Conservation (phyloP, 768 basidiomycete genomes). For the Coprinellus aureogranulatus region DNA sequence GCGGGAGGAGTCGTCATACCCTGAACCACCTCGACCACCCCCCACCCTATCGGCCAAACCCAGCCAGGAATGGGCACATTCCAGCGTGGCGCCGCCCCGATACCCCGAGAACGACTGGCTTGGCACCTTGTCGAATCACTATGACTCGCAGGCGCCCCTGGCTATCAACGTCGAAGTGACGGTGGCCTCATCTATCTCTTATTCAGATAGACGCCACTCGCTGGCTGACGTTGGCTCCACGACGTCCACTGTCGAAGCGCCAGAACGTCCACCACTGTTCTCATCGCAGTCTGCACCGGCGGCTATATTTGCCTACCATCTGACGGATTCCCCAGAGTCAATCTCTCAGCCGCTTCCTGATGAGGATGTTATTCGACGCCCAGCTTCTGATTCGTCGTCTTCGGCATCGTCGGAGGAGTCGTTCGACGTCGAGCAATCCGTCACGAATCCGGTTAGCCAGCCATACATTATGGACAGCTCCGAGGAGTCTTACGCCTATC, state of each 20-base stretch:
- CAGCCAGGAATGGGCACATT: background rate
- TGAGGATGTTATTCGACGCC: background rate
- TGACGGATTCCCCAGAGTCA: background rate
- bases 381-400: background rate
- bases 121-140: background rate
- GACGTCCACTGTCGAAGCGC: background rate
- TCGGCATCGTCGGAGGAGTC: background rate
- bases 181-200: background rate
- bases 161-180: constrained; percentile 3
- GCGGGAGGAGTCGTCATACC: background rate
- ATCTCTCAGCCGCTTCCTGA: background rate
- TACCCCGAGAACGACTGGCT: background rate
- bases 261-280: background rate
- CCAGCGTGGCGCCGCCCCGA: background rate
- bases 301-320: background rate
- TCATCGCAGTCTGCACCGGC: background rate
- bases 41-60: background rate
- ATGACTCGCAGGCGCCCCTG: background rate
- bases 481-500: background rate
- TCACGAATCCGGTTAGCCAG: background rate
- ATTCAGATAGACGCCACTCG: background rate
- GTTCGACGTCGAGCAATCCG: background rate
- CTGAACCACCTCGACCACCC: background rate
- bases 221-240: background rate
- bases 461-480: background rate